A percentile compares a stretch with the other conserved stretches of the same genome.
Evolutionary conservation across 1,284 basidiomycete genomes (phyloP).

Genomic region (Bondarzewia mesenterica): DNA sequence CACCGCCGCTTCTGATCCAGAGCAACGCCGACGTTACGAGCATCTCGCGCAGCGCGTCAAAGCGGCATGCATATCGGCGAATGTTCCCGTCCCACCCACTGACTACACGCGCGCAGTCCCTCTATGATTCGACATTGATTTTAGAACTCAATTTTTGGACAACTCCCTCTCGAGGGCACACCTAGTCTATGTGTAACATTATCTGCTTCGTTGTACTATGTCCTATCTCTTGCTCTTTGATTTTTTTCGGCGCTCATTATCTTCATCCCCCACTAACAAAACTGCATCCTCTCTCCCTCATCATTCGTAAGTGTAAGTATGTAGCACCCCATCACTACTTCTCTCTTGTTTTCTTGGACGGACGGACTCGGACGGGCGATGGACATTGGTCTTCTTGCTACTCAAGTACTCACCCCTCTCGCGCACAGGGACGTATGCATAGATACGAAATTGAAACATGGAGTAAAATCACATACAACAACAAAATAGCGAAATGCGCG

Average conservation of each 20-base stretch:
- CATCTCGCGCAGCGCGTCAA: conserved; percentile 38
- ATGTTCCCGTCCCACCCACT: conserved; percentile 4
- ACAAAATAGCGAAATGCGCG: too few species aligned
- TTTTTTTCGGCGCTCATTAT: neutral
- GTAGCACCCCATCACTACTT: neutral
- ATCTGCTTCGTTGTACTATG: neutral
- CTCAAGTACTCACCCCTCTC: neutral
- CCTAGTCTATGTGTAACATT: too few species aligned
- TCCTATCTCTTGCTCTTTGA: neutral
- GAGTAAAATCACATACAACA: too few species aligned
- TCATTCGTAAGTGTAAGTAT: too few species aligned
- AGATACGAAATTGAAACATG: too few species aligned
- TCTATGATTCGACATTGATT: neutral
- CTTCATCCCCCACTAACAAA: too few species aligned
- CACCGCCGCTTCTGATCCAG: conserved; percentile 26
- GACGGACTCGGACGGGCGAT: too few species aligned
- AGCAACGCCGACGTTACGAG: conserved; percentile 42
- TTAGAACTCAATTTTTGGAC: neutral
- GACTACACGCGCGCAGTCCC: neutral
- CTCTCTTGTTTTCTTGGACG: neutral
- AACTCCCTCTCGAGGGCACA: too few species aligned
- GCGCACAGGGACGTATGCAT: too few species aligned
- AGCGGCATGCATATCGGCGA: conserved; percentile 38
- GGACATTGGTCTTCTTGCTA: neutral
- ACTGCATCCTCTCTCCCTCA: neutral